phyloP scores from a whole-genome alignment of 2,329 filamentous ascomycete genomes.

The Grosmannia clavigera region DNA sequence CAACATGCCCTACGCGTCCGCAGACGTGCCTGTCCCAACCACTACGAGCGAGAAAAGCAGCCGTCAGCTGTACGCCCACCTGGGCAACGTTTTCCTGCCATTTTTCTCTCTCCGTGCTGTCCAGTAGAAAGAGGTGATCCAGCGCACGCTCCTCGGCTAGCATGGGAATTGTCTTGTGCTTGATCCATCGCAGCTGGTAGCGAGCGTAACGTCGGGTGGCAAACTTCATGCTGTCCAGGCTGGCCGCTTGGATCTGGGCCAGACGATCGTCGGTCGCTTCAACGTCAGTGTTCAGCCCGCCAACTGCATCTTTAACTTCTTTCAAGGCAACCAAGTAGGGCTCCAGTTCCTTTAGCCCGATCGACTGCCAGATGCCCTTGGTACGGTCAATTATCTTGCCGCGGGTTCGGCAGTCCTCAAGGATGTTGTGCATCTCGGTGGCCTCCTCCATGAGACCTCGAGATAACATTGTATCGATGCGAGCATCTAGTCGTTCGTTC shows the following conservation, averaged over 20 bases:
- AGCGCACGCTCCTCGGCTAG: conserved; percentile 42
- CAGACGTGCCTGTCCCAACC: not conserved
- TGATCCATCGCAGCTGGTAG: conserved; percentile 77
- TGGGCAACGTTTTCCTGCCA: conserved; percentile 54
- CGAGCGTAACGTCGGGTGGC: conserved; percentile 82
- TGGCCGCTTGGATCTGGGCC: conserved; percentile 40
- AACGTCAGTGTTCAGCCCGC: not conserved
- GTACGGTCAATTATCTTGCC: conserved; percentile 54
- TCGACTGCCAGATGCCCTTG: conserved; percentile 89
- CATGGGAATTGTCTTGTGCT: conserved; percentile 63
- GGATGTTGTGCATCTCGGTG: conserved; percentile 29
- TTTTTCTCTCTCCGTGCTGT: conserved; percentile 55
- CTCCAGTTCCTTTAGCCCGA: conserved; percentile 87
- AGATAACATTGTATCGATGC: conserved; percentile 76
- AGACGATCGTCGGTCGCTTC: conserved; percentile 23
- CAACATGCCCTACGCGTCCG: not conserved
- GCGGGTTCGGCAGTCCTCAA: conserved; percentile 20
- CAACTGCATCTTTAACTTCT: not conserved
- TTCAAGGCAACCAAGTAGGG: conserved; percentile 41
- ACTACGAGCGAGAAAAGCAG: conserved; percentile 42
- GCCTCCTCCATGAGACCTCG: conserved; percentile 38
- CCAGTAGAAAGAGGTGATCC: conserved; percentile 60
- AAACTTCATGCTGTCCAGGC: conserved; percentile 64
- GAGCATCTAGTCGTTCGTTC: conserved; percentile 55
- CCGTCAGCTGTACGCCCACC: conserved; percentile 50